phyloP scores from a whole-genome alignment of 345 rosid species.

The Carallia pectinifolia region DNA sequence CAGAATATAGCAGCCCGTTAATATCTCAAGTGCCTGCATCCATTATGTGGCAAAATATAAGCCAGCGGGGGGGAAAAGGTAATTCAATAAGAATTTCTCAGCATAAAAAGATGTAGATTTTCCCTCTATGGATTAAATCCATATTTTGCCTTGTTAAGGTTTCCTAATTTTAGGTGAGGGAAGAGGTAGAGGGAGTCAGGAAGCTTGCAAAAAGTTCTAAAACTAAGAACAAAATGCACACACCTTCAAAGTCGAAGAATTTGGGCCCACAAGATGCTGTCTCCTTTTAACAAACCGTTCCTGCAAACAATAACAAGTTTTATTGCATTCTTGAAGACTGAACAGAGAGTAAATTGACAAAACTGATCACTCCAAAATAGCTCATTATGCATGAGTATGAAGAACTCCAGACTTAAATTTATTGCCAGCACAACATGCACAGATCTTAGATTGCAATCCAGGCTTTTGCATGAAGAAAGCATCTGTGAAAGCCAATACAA shows the following conservation, averaged over 20 bases:
- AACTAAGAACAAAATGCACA: constrained; percentile 15
- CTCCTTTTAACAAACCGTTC: constrained; percentile 90
- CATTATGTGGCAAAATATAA: constrained; percentile 17
- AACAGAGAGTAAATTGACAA: neutral
- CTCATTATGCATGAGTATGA: neutral
- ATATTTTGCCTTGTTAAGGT: no score
- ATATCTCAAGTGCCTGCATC: constrained; percentile 86
- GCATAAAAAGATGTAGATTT: no score
- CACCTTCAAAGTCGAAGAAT: constrained; percentile 91
- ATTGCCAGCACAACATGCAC: neutral
- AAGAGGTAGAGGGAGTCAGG: neutral
- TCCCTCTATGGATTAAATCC: no score
- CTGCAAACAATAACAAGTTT: constrained; percentile 40
- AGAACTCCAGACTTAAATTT: neutral
- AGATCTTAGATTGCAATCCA: no score
- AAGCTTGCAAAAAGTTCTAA: neutral
- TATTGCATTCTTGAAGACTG: neutral
- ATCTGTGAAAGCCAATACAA: no score
- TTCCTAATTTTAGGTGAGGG: neutral
- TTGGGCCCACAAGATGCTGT: constrained; percentile 88
- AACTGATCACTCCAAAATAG: neutral
- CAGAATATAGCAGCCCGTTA: constrained; percentile 86
- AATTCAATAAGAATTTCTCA: neutral
- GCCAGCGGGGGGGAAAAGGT: neutral
- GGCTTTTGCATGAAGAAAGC: no score